A percentile compares a stretch with the other conserved stretches of the same genome.
phyloP scores from a whole-genome alignment of 1,284 basidiomycete species.

The Apiotrichum siamense region DNA sequence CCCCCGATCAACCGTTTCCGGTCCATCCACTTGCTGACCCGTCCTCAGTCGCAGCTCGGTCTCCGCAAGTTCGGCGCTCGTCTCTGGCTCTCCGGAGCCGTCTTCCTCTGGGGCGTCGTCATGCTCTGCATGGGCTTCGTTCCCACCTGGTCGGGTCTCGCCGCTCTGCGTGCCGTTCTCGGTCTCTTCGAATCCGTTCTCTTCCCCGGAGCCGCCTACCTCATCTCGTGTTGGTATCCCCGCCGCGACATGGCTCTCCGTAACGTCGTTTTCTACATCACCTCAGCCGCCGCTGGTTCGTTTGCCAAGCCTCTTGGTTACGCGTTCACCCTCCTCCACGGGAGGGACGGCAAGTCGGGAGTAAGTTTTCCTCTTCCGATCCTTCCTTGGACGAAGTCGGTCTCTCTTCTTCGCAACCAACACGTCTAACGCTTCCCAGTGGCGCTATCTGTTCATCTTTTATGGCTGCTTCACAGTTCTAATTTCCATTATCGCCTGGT shows the following conservation, averaged over 20 bases:
- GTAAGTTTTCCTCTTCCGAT: too few species aligned
- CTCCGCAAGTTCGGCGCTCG: slow-evolving; percentile 20
- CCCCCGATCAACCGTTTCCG: background rate
- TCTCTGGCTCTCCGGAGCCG: slow-evolving; percentile 12
- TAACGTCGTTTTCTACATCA: slow-evolving; percentile 47
- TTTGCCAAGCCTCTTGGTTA: slow-evolving; percentile 13
- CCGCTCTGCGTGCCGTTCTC: slow-evolving; percentile 45
- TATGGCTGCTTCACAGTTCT: slow-evolving; percentile 5
- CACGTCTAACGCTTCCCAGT: too few species aligned
- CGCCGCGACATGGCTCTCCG: slow-evolving; percentile 47
- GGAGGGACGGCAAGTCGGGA: slow-evolving; percentile 1
- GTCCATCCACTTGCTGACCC: too few species aligned
- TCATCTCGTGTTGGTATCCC: slow-evolving; percentile 50
- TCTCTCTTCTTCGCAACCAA: too few species aligned
- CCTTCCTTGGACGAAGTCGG: too few species aligned
- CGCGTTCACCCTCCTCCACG: slow-evolving; percentile 9
- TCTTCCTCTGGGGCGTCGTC: slow-evolving; percentile 43
- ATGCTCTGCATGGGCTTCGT: slow-evolving; percentile 46
- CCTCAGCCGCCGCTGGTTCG: slow-evolving; percentile 16
- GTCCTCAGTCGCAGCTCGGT: slow-evolving; percentile 21
- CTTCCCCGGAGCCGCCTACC: slow-evolving; percentile 45
- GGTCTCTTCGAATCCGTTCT: slow-evolving; percentile 44
- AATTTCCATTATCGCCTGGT: background rate
- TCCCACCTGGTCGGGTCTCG: slow-evolving; percentile 39
- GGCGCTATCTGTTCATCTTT: slow-evolving; percentile 10